Evolutionary conservation across 2,329 filamentous ascomycete species (phyloP).

Genomic region (Pseudovirgaria hyperparasitica): DNA sequence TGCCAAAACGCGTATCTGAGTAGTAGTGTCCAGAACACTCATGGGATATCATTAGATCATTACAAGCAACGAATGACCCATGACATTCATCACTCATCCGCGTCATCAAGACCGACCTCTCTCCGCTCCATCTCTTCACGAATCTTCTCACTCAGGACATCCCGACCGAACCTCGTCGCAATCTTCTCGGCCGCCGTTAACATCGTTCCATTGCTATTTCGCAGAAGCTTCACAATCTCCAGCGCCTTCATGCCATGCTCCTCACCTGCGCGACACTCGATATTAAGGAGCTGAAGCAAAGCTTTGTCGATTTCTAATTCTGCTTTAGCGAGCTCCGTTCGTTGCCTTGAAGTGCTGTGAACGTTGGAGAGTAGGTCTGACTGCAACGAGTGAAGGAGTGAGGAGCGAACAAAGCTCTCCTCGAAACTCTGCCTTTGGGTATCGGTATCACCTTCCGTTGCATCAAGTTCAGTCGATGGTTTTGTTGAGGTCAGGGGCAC

Average conservation of each 20-base stretch:
- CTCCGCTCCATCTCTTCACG: constrained; percentile 65
- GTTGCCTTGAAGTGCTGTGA: constrained; percentile 50
- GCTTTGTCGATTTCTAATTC: constrained; percentile 85
- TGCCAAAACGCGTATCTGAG: not conserved
- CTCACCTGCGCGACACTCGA: constrained; percentile 86
- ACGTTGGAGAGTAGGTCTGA: constrained; percentile 61
- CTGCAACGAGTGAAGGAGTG: constrained; percentile 59
- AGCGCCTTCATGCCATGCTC: constrained; percentile 89
- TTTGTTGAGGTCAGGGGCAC: constrained; percentile 55
- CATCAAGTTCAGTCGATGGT: constrained; percentile 20
- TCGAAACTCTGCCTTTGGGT: constrained; percentile 54
- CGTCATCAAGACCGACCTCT: constrained; percentile 47
- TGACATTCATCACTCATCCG: too few species aligned
- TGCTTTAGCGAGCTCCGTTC: constrained; percentile 52
- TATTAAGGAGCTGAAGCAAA: constrained; percentile 73
- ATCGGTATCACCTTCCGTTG: constrained; percentile 21
- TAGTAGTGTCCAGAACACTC: not conserved
- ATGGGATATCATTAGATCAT: not conserved
- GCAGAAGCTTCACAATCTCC: constrained; percentile 79
- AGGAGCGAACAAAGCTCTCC: constrained; percentile 67
- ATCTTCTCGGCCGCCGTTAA: constrained; percentile 83
- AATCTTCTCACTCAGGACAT: constrained; percentile 81
- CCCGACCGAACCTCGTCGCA: constrained; percentile 69
- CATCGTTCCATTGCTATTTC: constrained; percentile 76
- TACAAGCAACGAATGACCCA: not conserved